phyloP scores from a whole-genome alignment of 148 eudicot species.

The Spergularia bocconei region DNA sequence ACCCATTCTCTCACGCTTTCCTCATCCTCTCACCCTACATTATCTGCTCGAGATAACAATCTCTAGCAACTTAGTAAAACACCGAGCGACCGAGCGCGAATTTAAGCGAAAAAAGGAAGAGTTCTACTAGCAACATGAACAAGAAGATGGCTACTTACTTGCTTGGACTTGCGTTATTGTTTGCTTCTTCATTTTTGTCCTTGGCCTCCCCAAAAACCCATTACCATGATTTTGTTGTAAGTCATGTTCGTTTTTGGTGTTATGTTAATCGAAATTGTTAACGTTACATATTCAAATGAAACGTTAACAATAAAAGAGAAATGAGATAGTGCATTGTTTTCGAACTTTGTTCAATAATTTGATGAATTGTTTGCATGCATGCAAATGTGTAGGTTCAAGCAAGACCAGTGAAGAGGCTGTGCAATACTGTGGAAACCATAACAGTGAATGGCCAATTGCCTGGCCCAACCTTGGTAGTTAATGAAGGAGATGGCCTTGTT shows the following conservation, averaged over 20 bases:
- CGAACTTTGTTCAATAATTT: too few relatives aligned
- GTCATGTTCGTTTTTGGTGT: neutral
- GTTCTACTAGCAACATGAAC: conserved; percentile 2
- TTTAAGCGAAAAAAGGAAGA: neutral
- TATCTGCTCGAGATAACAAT: neutral
- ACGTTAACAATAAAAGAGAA: too few relatives aligned
- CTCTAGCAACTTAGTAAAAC: too few relatives aligned
- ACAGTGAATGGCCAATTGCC: conserved; percentile 81
- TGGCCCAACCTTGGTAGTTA: conserved; percentile 72
- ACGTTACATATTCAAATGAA: too few relatives aligned
- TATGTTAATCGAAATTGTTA: too few relatives aligned
- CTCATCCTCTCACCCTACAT: conserved; percentile 8
- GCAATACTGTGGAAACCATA: conserved; percentile 48
- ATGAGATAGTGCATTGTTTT: too few relatives aligned
- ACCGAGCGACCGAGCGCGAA: neutral
- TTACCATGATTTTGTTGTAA: conserved; percentile 65
- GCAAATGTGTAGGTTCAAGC: conserved; percentile 54
- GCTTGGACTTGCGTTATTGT: conserved; percentile 28
- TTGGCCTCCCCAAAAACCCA: conserved; percentile 49
- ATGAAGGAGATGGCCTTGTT: conserved; percentile 69
- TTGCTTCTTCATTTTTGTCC: conserved; percentile 32
- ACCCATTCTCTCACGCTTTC: conserved; percentile 29
- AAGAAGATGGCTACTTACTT: conserved; percentile 21
- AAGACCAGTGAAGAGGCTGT: conserved; percentile 79
- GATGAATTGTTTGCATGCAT: neutral